Base-by-base conservation (phyloP, 2,329 filamentous ascomycete species). In the Xylariaceae sp. region DNA sequence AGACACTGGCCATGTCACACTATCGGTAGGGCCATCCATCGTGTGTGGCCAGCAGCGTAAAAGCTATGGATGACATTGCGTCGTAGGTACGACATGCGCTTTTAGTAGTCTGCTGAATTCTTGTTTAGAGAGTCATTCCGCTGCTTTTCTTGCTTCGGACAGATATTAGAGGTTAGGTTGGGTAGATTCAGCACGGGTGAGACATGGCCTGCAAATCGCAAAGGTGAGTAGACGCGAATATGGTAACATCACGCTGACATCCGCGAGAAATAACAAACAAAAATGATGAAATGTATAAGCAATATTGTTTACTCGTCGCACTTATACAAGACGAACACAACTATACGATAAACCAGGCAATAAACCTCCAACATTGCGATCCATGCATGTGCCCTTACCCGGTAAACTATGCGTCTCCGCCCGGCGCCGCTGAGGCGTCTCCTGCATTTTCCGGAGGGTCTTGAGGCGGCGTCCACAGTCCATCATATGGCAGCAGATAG, bases 401-500 rank as follows among this genome's bases (percentile, higher is more conserved):
- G 3, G 23, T 30, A 30, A 5, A 30, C 1, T 30, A 30, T 30
- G 23, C 23, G 23, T 30, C 23, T 30, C 5, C 23, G 23, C 23
- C 23, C 23, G 23, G 5, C 23, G 23, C 23, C 4, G 23, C 23
- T 30, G 23, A 4, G 23, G 23, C 23, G 5, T 30, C 23, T 30
- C 23, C 23, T 30, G 23, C 23, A 30, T 30, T 5, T 30, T 30
- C 23, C 23, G 4, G 23, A 30, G 23, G 23, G 9, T 3, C 42
- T 37, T 15, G 4, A 37, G 15, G 4, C 30, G 34, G 48, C 9
- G 51, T 5, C n/a, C 13, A 57, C 42, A 37, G 15, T 1, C 51
- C 1, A 18, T 39, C 8, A 7, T 53, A 15, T 0, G 62, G 55
- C 4, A 63, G 62, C 17, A 57, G 30, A 34, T 61, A 62, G 35